A percentile compares a stretch with the other conserved stretches of the same genome.
Evolutionary conservation across 352 stramenopile genomes (phyloP).

Genomic region (Halophytophthora batemanensis): DNA sequence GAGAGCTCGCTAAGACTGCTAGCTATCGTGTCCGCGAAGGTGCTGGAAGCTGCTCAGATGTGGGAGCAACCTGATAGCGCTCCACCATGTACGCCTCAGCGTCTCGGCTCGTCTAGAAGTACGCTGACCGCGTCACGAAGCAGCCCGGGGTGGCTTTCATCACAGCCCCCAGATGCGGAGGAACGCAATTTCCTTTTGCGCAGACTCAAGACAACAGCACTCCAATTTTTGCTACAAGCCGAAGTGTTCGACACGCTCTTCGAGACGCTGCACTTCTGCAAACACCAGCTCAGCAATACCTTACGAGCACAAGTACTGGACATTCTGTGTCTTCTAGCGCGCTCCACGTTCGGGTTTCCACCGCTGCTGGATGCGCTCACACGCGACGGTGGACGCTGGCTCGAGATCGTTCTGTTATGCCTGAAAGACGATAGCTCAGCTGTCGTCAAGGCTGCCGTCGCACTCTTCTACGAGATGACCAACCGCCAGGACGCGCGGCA

Average conservation of each 20-base stretch:
- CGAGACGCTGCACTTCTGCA: constrained; percentile 22
- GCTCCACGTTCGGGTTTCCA: constrained; percentile 45
- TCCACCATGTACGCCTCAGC: not conserved
- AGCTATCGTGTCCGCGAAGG: constrained; percentile 12
- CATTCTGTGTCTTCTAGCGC: constrained; percentile 29
- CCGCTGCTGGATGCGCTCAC: constrained; percentile 56
- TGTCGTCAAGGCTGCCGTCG: constrained; percentile 37
- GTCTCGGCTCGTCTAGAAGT: constrained; percentile 2
- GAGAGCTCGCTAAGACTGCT: constrained; percentile 21
- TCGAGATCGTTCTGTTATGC: constrained; percentile 45
- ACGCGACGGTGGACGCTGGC: constrained; percentile 40
- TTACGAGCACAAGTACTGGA: constrained; percentile 16
- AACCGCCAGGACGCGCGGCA: constrained; percentile 45
- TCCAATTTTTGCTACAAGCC: constrained; percentile 20
- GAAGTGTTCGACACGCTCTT: constrained; percentile 44
- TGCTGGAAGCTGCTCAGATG: constrained; percentile 10
- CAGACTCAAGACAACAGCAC: constrained; percentile 18
- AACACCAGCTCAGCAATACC: constrained; percentile 1
- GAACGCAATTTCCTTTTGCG: constrained; percentile 18
- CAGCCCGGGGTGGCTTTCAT: constrained; percentile 1
- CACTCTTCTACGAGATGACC: constrained; percentile 62
- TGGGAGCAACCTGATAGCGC: constrained; percentile 2
- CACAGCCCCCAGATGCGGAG: constrained; percentile 1
- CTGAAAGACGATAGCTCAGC: constrained; percentile 30
- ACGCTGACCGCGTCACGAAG: not conserved